Conservation (phyloP, 306 rosid species). For the Inga laurina region DNA sequence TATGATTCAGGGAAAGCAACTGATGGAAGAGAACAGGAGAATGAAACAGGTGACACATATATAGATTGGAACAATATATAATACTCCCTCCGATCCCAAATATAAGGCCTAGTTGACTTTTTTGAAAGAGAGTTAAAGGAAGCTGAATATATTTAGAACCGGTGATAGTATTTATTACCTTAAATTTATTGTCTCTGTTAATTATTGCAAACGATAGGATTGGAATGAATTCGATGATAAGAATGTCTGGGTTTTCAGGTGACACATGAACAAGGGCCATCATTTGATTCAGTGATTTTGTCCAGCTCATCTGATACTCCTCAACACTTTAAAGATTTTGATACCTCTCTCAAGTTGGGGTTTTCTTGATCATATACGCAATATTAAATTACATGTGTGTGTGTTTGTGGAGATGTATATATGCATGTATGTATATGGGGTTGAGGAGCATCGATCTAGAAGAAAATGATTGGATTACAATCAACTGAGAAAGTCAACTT, state of each 20-base stretch:
- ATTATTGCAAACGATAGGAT: background rate
- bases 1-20: background rate
- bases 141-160: too few relatives aligned
- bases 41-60: conserved; percentile 5
- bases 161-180: too few relatives aligned
- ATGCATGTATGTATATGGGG: background rate
- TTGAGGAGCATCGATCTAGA: background rate
- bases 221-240: background rate
- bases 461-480: background rate
- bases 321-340: conserved; percentile 25
- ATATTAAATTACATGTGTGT: background rate
- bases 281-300: conserved; percentile 28
- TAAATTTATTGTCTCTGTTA: background rate
- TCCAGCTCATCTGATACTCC: conserved; percentile 31
- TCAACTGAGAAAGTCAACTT: background rate
- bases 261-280: conserved; percentile 32
- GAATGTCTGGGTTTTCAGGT: conserved; percentile 6
- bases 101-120: too few relatives aligned
- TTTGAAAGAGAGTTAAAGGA: too few relatives aligned
- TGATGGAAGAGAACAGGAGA: conserved; percentile 3
- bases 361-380: background rate
- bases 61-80: too few relatives aligned
- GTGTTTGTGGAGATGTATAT: too few relatives aligned
- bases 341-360: conserved; percentile 56
- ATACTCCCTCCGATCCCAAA: too few relatives aligned